Evolutionary conservation across 2,329 filamentous ascomycete genomes (phyloP).

Genomic region (Sporothrix mexicana): DNA sequence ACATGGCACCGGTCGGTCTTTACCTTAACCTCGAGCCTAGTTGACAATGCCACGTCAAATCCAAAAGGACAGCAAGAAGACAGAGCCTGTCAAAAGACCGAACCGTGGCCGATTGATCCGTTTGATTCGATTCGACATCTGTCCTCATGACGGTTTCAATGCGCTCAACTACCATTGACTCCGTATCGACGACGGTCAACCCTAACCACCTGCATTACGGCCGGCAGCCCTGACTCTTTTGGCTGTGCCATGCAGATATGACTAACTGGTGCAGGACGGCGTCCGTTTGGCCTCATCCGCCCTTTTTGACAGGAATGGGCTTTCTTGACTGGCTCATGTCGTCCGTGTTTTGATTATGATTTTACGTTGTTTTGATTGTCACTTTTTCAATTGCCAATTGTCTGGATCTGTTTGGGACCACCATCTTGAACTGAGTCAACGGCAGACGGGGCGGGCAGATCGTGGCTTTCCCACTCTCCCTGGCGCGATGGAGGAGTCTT

Average conservation of each 20-base stretch:
- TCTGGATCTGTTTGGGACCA: background rate
- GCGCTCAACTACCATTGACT: background rate
- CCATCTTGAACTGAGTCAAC: background rate
- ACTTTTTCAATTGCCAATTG: background rate
- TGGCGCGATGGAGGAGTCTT: background rate
- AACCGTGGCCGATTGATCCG: too few species aligned
- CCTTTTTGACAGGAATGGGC: background rate
- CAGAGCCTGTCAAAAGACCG: too few species aligned
- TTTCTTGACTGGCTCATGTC: background rate
- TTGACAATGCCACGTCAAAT: background rate
- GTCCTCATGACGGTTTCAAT: background rate
- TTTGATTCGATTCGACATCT: background rate
- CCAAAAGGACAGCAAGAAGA: too few species aligned
- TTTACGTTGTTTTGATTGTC: background rate
- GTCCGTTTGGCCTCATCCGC: constrained; percentile 12
- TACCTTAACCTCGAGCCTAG: constrained; percentile 4
- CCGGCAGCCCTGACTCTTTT: constrained; percentile 17
- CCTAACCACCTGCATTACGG: background rate
- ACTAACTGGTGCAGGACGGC: constrained; percentile 12
- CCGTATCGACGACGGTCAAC: too few species aligned
- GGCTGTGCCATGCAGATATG: constrained; percentile 8
- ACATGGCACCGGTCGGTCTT: background rate
- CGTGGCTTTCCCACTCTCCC: constrained; percentile 11
- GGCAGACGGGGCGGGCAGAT: constrained; percentile 11
- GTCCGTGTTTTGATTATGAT: background rate